Evolutionary conservation across 768 basidiomycete genomes (phyloP).

Genomic region (Rhodocollybia butyracea): DNA sequence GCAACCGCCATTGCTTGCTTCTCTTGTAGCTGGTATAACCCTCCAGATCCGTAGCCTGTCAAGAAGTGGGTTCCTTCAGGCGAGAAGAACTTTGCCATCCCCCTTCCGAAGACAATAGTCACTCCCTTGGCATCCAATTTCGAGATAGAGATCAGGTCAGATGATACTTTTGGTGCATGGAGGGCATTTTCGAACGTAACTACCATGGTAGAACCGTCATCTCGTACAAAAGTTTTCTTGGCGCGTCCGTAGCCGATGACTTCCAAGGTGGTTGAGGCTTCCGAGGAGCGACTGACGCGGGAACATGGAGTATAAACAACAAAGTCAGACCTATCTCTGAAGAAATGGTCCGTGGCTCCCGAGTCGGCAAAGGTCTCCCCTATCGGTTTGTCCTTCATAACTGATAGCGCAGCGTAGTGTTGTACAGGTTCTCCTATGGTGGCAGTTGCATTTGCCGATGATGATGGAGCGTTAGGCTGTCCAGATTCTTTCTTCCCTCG

Average conservation of each 20-base stretch:
- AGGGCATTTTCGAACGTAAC: conserved; percentile 20
- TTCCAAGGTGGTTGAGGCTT: conserved; percentile 11
- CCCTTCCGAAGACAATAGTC: conserved; percentile 12
- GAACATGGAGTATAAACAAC: conserved; percentile 7
- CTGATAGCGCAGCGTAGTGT: neutral
- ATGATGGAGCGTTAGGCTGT: neutral
- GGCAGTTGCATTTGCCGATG: neutral
- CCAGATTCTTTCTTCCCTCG: conserved; percentile 1
- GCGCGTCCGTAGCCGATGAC: conserved; percentile 20
- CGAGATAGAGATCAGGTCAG: conserved; percentile 22
- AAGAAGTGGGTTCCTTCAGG: neutral
- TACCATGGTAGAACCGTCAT: conserved; percentile 8
- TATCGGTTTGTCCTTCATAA: neutral
- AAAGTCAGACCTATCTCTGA: conserved; percentile 16
- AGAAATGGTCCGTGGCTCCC: conserved; percentile 23
- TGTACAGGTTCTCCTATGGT: neutral
- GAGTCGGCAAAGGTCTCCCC: conserved; percentile 12
- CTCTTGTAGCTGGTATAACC: neutral
- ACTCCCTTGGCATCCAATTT: conserved; percentile 14
- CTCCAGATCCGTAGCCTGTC: neutral
- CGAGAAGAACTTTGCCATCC: neutral
- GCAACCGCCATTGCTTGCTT: neutral
- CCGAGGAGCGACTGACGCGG: conserved; percentile 6
- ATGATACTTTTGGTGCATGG: conserved; percentile 21
- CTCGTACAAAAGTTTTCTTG: conserved; percentile 8